Evolutionary conservation across 805 yeast genomes (phyloP), one percentile per base, ranked within the genome.

Genomic region (Myxozyma sirexii): DNA sequence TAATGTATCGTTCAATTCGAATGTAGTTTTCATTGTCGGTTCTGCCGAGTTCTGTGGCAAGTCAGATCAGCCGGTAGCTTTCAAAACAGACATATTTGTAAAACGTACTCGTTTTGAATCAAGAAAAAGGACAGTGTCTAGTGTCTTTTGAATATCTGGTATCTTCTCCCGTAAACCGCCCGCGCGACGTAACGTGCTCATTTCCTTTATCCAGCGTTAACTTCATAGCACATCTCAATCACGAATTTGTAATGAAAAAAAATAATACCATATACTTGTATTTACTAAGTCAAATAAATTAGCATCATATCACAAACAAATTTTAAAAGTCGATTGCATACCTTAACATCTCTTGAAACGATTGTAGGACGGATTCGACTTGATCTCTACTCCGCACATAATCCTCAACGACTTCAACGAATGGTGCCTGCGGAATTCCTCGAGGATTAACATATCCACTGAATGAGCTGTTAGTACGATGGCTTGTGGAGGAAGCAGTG

Each of bases 341-440:
- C 71, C 90, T 93, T 59, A 90, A 74, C 72, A 96, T 81, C 69
- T 90, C 94, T 75, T 93, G 97, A 72, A 92, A 86, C 67, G 87
- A 81, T 50, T 80, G 79, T 76, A 93, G 82, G 37, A 87, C 79
- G 44, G 80, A 72, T 51, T 87, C 90, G 58, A 87, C 90, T 68
- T 90, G 93, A 46, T 81, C 85, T 1, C 85, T 80, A 66, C 80
- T 79, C 69, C 84, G 87, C 63, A 91, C 81, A 67, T 85, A 83
- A 51, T 84, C 86, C 57, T 85, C 94, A 8, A 92, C 94, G 57
- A 84, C 83, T 63, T 88, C 96, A 54, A 94, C 84, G 73, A 94
- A 94, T 42, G 96, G 97, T 0, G 99, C 99, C 70, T 89, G 88
- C 5, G 99, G 99, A 58, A 94, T 94, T 2, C 99, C 99, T 65